Evolutionary conservation across 1,284 basidiomycete species (phyloP).

Genomic region (Ganoderma multipileum): DNA sequence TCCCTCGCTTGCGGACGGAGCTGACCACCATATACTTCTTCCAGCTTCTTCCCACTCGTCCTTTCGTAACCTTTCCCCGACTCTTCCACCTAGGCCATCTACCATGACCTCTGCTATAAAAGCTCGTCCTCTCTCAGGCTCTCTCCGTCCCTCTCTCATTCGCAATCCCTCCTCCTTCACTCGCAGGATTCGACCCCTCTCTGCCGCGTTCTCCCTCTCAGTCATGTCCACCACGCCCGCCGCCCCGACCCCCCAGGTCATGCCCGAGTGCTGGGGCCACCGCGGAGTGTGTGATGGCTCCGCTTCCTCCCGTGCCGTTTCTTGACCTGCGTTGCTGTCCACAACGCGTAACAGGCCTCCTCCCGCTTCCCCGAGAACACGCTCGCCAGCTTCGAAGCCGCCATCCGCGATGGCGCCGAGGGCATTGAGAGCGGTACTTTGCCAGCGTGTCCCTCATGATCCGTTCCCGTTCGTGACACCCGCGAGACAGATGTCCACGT

Average conservation of each 20-base stretch:
- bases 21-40: constrained; percentile 6
- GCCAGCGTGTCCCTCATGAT: constrained; percentile 39
- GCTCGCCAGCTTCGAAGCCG: constrained; percentile 90
- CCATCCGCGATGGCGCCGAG: constrained; percentile 92
- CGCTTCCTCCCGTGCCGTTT: constrained; percentile 17
- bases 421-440: constrained; percentile 93
- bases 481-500: constrained; percentile 90
- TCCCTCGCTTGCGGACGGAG: constrained; percentile 7
- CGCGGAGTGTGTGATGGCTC: constrained; percentile 74
- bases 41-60: neutral
- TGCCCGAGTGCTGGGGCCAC: constrained; percentile 90
- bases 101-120: constrained; percentile 19
- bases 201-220: constrained; percentile 7
- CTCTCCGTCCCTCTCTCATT: constrained; percentile 17
- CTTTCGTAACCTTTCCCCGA: constrained; percentile 16
- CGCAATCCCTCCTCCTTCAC: constrained; percentile 10
- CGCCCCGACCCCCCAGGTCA: constrained; percentile 24
- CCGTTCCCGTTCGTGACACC: constrained; percentile 37
- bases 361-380: constrained; percentile 92
- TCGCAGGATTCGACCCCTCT: neutral
- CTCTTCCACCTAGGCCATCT: neutral
- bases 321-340: constrained; percentile 21
- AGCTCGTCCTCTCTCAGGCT: constrained; percentile 1
- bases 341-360: constrained; percentile 67
- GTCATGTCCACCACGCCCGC: constrained; percentile 28